Conservation (phyloP, 495 filamentous ascomycete species). For the Zalerion maritima region DNA sequence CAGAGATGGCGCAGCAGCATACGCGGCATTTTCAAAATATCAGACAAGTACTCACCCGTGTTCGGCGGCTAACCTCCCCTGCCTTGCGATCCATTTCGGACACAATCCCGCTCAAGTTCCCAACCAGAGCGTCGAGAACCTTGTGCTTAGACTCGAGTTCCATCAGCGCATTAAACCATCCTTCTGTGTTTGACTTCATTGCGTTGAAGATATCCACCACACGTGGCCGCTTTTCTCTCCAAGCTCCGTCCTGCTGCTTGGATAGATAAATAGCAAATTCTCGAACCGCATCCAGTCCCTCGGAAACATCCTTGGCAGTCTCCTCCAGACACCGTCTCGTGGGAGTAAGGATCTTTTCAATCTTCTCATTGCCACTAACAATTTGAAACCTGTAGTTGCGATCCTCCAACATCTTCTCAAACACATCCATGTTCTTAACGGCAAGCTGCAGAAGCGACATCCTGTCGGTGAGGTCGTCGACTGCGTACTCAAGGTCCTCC, state of each 20-base stretch:
- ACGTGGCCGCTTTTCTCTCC: slow-evolving; percentile 34
- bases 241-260: slow-evolving; percentile 41
- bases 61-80: slow-evolving; percentile 55
- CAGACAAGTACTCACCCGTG: slow-evolving; percentile 25
- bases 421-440: slow-evolving; percentile 65
- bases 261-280: slow-evolving; percentile 65
- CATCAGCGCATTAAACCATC: slow-evolving; percentile 65
- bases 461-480: slow-evolving; percentile 56
- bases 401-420: slow-evolving; percentile 81
- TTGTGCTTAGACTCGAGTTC: slow-evolving; percentile 52
- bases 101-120: slow-evolving; percentile 51
- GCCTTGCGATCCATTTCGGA: slow-evolving; percentile 66
- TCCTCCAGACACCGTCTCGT: slow-evolving; percentile 63
- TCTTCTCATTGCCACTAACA: slow-evolving; percentile 74
- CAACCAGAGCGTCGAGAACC: slow-evolving; percentile 42
- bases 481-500: slow-evolving; percentile 75
- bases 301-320: slow-evolving; percentile 58
- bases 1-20: no score
- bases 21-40: not conserved
- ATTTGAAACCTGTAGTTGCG: slow-evolving; percentile 67
- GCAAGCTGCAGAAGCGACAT: slow-evolving; percentile 69
- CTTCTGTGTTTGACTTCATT: slow-evolving; percentile 75
- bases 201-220: slow-evolving; percentile 54
- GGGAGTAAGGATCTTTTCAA: slow-evolving; percentile 73
- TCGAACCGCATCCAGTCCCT: slow-evolving; percentile 61